Evolutionary conservation across 2,329 filamentous ascomycete species (phyloP).

Genomic region (Thelonectria blattea): DNA sequence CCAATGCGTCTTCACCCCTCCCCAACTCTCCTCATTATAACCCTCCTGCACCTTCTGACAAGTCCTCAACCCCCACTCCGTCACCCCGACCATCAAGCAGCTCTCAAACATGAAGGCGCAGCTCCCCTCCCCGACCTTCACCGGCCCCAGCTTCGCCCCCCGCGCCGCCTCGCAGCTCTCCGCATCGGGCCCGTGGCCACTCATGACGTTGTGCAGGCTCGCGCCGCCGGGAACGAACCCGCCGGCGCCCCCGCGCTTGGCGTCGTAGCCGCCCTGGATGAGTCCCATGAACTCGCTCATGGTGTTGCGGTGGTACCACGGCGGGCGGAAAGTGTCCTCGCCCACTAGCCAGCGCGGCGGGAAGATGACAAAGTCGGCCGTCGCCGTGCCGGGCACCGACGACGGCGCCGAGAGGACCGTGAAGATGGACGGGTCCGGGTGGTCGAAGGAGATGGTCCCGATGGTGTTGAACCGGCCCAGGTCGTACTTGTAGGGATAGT

Average conservation of each 20-base stretch:
- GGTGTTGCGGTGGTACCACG: slow-evolving; percentile 75
- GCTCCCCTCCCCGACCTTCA: slow-evolving; percentile 64
- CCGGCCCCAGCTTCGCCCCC: slow-evolving; percentile 59
- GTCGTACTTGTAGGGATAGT: slow-evolving; percentile 84
- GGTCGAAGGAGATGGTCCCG: slow-evolving; percentile 75
- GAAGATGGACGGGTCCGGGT: slow-evolving; percentile 80
- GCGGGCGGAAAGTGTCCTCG: slow-evolving; percentile 73
- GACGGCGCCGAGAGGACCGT: slow-evolving; percentile 71
- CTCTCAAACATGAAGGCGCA: slow-evolving; percentile 76
- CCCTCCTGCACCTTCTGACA: slow-evolving; percentile 67
- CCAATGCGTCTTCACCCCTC: slow-evolving; percentile 69
- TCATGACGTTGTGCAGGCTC: slow-evolving; percentile 74
- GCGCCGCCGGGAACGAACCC: slow-evolving; percentile 66
- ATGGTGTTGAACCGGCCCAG: slow-evolving; percentile 78
- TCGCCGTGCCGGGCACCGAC: slow-evolving; percentile 64
- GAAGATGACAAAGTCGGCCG: slow-evolving; percentile 77
- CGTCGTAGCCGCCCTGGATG: slow-evolving; percentile 65
- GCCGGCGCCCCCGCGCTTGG: slow-evolving; percentile 59
- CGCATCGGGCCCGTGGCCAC: slow-evolving; percentile 68
- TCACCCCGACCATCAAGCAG: slow-evolving; percentile 73
- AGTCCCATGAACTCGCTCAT: slow-evolving; percentile 71
- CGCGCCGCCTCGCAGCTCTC: slow-evolving; percentile 62
- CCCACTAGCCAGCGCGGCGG: slow-evolving; percentile 73
- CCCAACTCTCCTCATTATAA: slow-evolving; percentile 86
- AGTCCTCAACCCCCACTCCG: slow-evolving; percentile 68